Percentiles rank a stretch among this genome's conserved stretches.
Conservation (phyloP, 1,139 yeast genomes). For the Zygosaccharomyces sapae region DNA sequence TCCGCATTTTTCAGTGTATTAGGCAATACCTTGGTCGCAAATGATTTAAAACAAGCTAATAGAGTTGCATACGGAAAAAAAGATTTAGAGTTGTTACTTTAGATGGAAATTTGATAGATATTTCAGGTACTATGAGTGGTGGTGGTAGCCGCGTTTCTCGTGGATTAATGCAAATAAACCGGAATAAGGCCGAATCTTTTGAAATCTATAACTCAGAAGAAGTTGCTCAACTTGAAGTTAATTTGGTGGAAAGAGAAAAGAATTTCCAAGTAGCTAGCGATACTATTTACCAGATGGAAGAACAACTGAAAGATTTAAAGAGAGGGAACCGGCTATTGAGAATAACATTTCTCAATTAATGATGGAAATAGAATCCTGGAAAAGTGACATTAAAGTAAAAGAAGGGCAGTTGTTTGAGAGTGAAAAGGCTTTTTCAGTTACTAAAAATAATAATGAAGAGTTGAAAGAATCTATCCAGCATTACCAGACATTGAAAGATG, state of each 20-base stretch:
- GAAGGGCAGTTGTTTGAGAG: constrained; percentile 35
- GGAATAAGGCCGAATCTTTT: constrained; percentile 24
- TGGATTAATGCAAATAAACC: constrained; percentile 40
- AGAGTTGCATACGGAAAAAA: constrained; percentile 81
- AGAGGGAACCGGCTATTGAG: constrained; percentile 69
- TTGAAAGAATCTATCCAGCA: constrained; percentile 41
- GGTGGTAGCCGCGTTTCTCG: constrained; percentile 70
- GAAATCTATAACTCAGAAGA: constrained; percentile 49
- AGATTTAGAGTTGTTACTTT: constrained; percentile 87
- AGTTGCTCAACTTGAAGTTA: constrained; percentile 51
- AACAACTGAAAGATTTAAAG: constrained; percentile 53
- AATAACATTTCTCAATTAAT: constrained; percentile 53
- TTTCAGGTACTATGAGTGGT: constrained; percentile 97
- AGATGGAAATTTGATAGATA: constrained; percentile 88
- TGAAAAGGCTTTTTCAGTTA: constrained; percentile 15
- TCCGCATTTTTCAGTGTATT: constrained; percentile 89
- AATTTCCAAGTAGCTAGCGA: constrained; percentile 50
- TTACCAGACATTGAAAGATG: constrained; percentile 16
- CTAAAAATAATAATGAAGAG: constrained; percentile 36
- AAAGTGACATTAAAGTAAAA: constrained; percentile 32
- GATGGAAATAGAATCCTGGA: constrained; percentile 63
- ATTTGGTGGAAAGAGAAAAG: constrained; percentile 53
- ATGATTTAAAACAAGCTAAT: constrained; percentile 74
- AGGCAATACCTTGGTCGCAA: constrained; percentile 83
- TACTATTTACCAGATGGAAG: constrained; percentile 57